phyloP scores from a whole-genome alignment of 2,329 filamentous ascomycete genomes.

The Pestalotiopsis sp. region DNA sequence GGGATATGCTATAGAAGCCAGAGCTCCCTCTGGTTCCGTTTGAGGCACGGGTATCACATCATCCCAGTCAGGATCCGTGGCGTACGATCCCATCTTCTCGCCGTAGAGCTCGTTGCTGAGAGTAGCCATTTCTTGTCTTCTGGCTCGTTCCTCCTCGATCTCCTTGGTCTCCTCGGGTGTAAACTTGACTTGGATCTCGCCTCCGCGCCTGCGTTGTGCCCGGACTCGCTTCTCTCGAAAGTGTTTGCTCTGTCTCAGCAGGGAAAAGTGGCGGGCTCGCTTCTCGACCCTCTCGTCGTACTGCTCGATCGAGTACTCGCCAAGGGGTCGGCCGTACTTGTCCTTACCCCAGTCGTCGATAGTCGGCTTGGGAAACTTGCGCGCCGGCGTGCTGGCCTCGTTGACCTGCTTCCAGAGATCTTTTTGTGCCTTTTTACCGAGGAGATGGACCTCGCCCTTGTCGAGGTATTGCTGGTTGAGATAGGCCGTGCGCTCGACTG shows the following conservation, averaged over 20 bases:
- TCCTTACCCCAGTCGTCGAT: conserved; percentile 52
- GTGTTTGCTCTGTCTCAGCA: conserved; percentile 36
- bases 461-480: conserved; percentile 48
- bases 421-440: conserved; percentile 52
- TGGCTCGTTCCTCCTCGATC: conserved; percentile 45
- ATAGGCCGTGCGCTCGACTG: conserved; percentile 52
- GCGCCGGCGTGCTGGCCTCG: conserved; percentile 53
- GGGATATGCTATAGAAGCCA: conserved; percentile 91
- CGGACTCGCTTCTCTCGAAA: conserved; percentile 44
- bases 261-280: conserved; percentile 44
- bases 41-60: conserved; percentile 83
- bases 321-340: conserved; percentile 50
- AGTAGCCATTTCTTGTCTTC: conserved; percentile 53
- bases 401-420: conserved; percentile 61
- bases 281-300: conserved; percentile 43
- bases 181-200: conserved; percentile 8
- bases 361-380: conserved; percentile 32
- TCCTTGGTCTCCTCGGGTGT: conserved; percentile 32
- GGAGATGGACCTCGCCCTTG: conserved; percentile 36
- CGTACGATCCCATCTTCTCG: conserved; percentile 53
- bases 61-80: conserved; percentile 76
- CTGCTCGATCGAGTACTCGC: conserved; percentile 46
- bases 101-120: conserved; percentile 57
- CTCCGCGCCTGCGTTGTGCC: conserved; percentile 21
- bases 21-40: conserved; percentile 78